Evolutionary conservation across 2,329 filamentous ascomycete species (phyloP), one percentile per base, ranked within the genome.

Genomic region (Penicillium sp.): DNA sequence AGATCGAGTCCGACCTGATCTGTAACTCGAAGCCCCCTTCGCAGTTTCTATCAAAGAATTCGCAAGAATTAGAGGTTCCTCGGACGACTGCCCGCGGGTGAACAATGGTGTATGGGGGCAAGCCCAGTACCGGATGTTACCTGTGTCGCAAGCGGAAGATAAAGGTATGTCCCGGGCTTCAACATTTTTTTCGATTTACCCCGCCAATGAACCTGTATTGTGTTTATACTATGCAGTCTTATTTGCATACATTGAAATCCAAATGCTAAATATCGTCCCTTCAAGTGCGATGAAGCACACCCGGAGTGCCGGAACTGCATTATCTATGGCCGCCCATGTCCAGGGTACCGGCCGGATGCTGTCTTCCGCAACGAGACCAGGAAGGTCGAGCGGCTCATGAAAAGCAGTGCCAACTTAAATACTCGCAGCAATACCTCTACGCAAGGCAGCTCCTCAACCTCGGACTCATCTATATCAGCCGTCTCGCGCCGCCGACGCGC

Each of bases 81-180:
- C 4, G 7, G 34, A 40, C 26, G 34, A 40, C 8, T 42, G 33
- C 21, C 22, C 8, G 35, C 29, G 46, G 39, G 15, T 55, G 46
- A 57, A 61, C 35, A 33, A 72, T 72, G 69, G 69, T 72, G 42
- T 72, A 71, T 61, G 64, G 63, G 39, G 67, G 67, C 12, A 69
- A 64, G 48, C 66, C 66, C 38, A 70, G 67, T 55, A 68, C 64
- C 33, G 67, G 67, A 57, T 70, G 67, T 61, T 59, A 67, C 58
- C 53, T 69, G 48, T 70, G 67, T 59, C 67, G 66, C 51, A 68
- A 64, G 48, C 61, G 67, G 48, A 70, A 69, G 55, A 67, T 70
- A 51, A 69, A 68, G 65, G 67, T 69, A 49, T 45, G 47, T 33
- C 26, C 28, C 15, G 63, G 54, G 59, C 57, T 48, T 40, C 45